A percentile compares a stretch with the other conserved stretches of the same genome.
Evolutionary conservation across 805 yeast genomes (phyloP).

Genomic region (Wickerhamiella vanderwaltii): DNA sequence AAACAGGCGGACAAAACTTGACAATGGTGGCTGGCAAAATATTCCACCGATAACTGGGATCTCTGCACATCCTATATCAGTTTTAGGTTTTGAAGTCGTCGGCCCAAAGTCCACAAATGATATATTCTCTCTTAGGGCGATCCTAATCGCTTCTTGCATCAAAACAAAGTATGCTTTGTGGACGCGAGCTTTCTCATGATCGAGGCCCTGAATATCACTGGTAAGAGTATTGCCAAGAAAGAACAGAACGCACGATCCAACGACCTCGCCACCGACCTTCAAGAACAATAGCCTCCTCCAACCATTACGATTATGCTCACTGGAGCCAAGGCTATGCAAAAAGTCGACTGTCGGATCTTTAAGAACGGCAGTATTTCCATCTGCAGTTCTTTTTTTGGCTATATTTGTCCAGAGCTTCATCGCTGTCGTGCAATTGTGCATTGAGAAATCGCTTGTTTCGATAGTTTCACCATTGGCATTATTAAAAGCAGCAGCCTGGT

Average conservation of each 20-base stretch:
- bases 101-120: constrained; percentile 37
- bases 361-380: constrained; percentile 31
- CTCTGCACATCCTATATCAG: constrained; percentile 31
- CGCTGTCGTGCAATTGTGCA: constrained; percentile 26
- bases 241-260: constrained; percentile 35
- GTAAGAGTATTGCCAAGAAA: constrained; percentile 35
- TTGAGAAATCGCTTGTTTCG: constrained; percentile 28
- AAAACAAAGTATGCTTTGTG: constrained; percentile 36
- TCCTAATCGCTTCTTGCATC: constrained; percentile 36
- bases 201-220: constrained; percentile 35
- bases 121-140: constrained; percentile 31
- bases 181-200: constrained; percentile 31
- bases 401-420: constrained; percentile 32
- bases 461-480: constrained; percentile 29
- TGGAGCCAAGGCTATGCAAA: constrained; percentile 26
- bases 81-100: constrained; percentile 34
- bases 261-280: constrained; percentile 28
- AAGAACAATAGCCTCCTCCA: constrained; percentile 30
- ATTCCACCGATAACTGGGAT: constrained; percentile 33
- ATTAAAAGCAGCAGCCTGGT: constrained; percentile 29
- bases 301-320: constrained; percentile 22
- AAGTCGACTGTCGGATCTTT: constrained; percentile 28
- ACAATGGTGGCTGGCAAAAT: constrained; percentile 23
- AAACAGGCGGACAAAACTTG: constrained; percentile 19
- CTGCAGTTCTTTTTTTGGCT: constrained; percentile 30